Percentiles rank a stretch among this genome's conserved stretches.
These are phyloP conservation scores for Diaporthe velutina DNA, from an alignment of 2,329 filamentous ascomycete genomes.

Conservation along the genomic window DNA sequence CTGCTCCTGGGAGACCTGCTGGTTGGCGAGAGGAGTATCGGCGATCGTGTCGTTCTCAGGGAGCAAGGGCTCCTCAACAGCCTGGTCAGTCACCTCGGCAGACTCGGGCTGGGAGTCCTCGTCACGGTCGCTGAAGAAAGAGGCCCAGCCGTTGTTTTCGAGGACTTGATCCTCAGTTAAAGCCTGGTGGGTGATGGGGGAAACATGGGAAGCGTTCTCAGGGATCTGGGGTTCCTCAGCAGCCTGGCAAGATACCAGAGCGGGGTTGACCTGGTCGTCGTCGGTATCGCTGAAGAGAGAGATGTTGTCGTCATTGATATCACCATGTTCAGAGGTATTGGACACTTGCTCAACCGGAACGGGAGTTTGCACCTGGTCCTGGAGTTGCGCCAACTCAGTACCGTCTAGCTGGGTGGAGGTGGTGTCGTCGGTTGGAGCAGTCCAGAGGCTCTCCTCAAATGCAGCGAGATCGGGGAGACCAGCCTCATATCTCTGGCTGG, in stretches of 20 bases:
- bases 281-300: not conserved
- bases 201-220: not conserved
- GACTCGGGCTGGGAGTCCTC: not conserved
- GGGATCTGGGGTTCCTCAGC: not conserved
- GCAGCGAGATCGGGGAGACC: not conserved
- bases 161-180: not conserved
- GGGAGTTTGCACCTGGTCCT: not conserved
- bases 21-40: not conserved
- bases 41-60: not conserved
- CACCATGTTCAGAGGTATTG: no score
- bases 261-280: not conserved
- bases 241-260: no score
- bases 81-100: not conserved
- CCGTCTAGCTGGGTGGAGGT: not conserved
- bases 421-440: no score
- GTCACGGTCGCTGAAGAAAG: not conserved
- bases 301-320: no score
- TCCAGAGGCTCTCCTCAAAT: not conserved
- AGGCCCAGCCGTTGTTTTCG: not conserved
- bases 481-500: conserved; percentile 1
- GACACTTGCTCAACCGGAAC: not conserved
- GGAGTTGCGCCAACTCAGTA: not conserved
- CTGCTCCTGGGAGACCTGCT: not conserved
- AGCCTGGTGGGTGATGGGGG: not conserved
- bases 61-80: not conserved